phyloP scores from a whole-genome alignment of 78 protist genomes.

The Acrasis kona region DNA sequence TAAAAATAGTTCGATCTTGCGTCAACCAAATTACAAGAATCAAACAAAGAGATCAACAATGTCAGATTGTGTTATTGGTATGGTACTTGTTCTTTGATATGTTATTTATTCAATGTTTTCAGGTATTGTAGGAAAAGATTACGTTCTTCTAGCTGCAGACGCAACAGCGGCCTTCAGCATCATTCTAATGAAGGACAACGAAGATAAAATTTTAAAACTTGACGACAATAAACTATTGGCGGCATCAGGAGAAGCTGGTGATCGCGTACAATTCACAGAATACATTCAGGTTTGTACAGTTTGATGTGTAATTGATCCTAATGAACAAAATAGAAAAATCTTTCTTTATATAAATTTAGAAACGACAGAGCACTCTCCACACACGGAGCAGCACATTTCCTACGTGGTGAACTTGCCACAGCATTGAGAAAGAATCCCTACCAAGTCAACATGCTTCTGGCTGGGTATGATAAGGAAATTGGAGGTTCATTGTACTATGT shows the following conservation, averaged over 20 bases:
- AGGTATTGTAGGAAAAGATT: constrained; percentile 36
- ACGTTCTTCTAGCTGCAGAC: constrained; percentile 27
- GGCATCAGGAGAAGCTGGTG: constrained; percentile 36
- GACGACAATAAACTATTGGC: constrained; percentile 28
- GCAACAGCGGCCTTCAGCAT: background rate
- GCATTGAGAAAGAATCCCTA: constrained; percentile 25
- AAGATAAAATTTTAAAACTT: constrained; percentile 32
- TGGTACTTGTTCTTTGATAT: too few species aligned
- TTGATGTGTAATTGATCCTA: constrained; percentile 9
- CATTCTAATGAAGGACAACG: constrained; percentile 1
- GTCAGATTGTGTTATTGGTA: too few species aligned
- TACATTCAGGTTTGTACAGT: constrained; percentile 33
- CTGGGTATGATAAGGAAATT: constrained; percentile 34
- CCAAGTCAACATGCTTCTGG: constrained; percentile 30
- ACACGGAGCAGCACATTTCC: constrained; percentile 31
- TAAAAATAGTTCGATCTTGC: too few species aligned
- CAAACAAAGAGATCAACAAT: too few species aligned
- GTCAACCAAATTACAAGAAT: too few species aligned
- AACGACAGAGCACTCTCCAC: constrained; percentile 13
- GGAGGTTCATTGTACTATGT: constrained; percentile 44
- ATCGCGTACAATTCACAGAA: constrained; percentile 20
- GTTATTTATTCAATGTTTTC: too few species aligned
- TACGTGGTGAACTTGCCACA: constrained; percentile 32
- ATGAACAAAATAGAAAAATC: background rate
- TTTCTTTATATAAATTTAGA: background rate